Conservation (phyloP, 1,284 basidiomycete genomes). For the Lentinula novae-zelandiae region DNA sequence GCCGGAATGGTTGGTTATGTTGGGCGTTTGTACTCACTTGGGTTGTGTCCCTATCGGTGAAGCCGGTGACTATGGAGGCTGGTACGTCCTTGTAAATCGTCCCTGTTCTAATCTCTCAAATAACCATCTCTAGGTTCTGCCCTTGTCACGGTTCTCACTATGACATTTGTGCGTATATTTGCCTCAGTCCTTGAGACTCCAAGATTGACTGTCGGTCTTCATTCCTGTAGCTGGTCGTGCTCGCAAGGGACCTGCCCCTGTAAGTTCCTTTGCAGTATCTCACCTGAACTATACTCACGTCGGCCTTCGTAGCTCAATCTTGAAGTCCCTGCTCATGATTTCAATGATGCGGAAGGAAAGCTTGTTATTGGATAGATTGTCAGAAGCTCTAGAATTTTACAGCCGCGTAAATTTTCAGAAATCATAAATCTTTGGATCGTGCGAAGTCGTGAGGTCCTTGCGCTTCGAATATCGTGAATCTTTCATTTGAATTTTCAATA, state of each 20-base stretch:
- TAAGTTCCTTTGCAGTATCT: constrained; percentile 27
- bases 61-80: constrained; percentile 97
- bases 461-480: neutral
- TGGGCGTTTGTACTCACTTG: constrained; percentile 97
- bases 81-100: constrained; percentile 45
- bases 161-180: constrained; percentile 71
- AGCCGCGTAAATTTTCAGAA: neutral
- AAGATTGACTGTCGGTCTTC: constrained; percentile 14
- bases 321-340: constrained; percentile 85
- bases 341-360: constrained; percentile 87
- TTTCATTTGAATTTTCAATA: neutral
- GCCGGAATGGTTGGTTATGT: constrained; percentile 98
- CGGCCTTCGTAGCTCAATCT: constrained; percentile 72
- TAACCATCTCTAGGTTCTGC: constrained; percentile 65
- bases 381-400: neutral
- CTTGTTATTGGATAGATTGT: constrained; percentile 79
- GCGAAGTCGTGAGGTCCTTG: neutral
- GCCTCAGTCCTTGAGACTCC: neutral
- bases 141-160: constrained; percentile 99
- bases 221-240: constrained; percentile 74
- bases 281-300: neutral
- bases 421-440: neutral
- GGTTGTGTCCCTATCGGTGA: constrained; percentile 99
- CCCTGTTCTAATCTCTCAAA: neutral
- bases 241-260: constrained; percentile 93